Evolutionary conservation across 331 rosid genomes (phyloP).

Genomic region (Pyrus hybrid): DNA sequence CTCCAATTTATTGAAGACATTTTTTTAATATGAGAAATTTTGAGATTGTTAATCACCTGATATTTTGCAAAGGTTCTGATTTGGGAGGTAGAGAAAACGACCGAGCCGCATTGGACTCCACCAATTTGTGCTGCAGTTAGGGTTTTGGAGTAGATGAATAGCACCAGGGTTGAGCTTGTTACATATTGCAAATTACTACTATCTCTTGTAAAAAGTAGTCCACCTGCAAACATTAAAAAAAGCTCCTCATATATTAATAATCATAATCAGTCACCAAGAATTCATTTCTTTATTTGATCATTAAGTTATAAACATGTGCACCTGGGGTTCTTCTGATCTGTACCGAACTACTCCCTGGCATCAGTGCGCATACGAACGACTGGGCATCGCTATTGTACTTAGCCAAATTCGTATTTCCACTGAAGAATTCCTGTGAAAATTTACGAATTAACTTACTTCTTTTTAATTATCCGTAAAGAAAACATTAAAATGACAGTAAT

Average conservation of each 20-base stretch:
- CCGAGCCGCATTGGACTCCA: conserved; percentile 63
- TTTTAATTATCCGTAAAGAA: too few relatives aligned
- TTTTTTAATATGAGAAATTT: neutral
- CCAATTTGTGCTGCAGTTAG: conserved; percentile 26
- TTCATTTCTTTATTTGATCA: neutral
- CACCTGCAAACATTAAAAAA: conserved; percentile 39
- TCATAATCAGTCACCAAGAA: neutral
- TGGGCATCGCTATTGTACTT: conserved; percentile 49
- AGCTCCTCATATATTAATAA: too few relatives aligned
- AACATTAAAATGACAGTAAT: neutral
- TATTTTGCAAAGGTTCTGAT: conserved; percentile 59
- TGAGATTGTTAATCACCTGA: conserved; percentile 33
- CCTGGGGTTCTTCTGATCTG: conserved; percentile 63
- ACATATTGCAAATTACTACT: conserved; percentile 70
- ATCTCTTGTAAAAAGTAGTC: conserved; percentile 65
- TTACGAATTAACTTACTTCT: too few relatives aligned
- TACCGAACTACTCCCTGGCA: conserved; percentile 74
- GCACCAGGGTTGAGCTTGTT: conserved; percentile 53
- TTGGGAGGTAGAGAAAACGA: conserved; percentile 39
- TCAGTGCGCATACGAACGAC: conserved; percentile 62
- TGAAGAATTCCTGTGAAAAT: conserved; percentile 48
- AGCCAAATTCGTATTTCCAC: conserved; percentile 43
- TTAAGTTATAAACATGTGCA: neutral
- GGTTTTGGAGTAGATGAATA: conserved; percentile 53
- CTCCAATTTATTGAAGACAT: neutral